Base-by-base conservation (phyloP, 129 eudicot genomes). In the Lactuca saligna region DNA sequence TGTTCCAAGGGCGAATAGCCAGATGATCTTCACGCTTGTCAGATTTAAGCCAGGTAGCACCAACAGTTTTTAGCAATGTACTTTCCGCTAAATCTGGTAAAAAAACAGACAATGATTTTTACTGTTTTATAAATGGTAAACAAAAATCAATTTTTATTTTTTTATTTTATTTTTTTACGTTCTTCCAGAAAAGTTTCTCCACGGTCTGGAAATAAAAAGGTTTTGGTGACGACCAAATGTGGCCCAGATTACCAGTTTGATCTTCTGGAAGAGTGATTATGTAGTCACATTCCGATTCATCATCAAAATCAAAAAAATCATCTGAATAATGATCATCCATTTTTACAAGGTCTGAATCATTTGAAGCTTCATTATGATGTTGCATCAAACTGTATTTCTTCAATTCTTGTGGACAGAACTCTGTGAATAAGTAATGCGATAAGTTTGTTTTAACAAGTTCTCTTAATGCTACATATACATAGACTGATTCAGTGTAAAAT, bases 1-100 rank as follows among this genome's bases (percentile, higher is more conserved):
- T 85, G 76, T 86, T 74, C 34, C 91, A 88, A 46, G 82, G 83
- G 17, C 91, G 81, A 59, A 75, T 70, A 73, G 81, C 91, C 69
- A 85, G 84, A 79, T 85, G 86, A 70, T 85, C 91, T 82, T 85
- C 96, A 33, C 87, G 82, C 65, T 88, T 88, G 73, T 85, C 81
- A 42, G 96, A 85, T 78, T 71, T 85, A 49, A 85, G 33, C 88
- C 81, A 88, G 69, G 82, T 91, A 32, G 81, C 83, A 48, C 70
- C 96, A 38, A 82, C 88, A 61, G 82, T 74, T 80, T 88, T 74
- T 77, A 85, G 59, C 75, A 85, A 69, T 17, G 85, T 82, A 77
- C 74, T 71, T 38, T 80, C 83, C 34, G 96, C 82, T 42, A 76
- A 46, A 85, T 71, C 96, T 88, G 78, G 32, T 25, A 14, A 56